These are phyloP conservation scores for Dictyostelium brefeldianum DNA, from an alignment of 78 protist species.

Conservation along the genomic window DNA sequence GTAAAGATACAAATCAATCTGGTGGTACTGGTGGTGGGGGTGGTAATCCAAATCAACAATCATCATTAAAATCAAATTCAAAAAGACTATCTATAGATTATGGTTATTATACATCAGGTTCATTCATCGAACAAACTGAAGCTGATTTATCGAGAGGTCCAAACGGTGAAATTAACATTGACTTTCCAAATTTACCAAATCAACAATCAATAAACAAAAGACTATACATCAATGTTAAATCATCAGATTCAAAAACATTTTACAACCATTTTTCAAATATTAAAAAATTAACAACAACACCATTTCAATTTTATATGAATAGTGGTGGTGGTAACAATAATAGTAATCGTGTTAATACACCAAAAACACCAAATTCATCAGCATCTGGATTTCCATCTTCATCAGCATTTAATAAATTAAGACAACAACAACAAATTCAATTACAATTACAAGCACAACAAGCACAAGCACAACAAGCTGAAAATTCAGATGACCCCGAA, in stretches of 20 bases:
- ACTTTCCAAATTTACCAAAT: constrained; percentile 40
- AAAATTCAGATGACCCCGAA: background rate
- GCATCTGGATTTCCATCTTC: background rate
- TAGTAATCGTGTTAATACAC: background rate
- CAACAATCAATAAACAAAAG: constrained; percentile 37
- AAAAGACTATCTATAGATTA: constrained; percentile 52
- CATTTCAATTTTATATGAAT: background rate
- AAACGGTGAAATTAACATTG: constrained; percentile 41
- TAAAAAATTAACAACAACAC: background rate
- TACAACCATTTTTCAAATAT: constrained; percentile 29
- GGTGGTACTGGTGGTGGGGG: background rate
- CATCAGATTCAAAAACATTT: constrained; percentile 66
- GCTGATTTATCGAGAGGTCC: constrained; percentile 43
- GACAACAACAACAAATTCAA: constrained; percentile 24
- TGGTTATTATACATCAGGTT: constrained; percentile 63
- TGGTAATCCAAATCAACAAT: background rate
- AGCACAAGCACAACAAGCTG: background rate
- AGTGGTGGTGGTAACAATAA: background rate
- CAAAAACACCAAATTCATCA: constrained; percentile 28
- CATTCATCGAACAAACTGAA: constrained; percentile 58
- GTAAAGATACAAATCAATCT: constrained; percentile 26
- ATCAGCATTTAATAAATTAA: constrained; percentile 1
- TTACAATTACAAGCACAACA: background rate
- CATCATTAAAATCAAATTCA: background rate
- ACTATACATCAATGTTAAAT: constrained; percentile 42